Percentiles rank a stretch among this genome's conserved stretches.
Conservation (phyloP, 176 grass and related monocot genomes). For the Oryza coarctata region DNA sequence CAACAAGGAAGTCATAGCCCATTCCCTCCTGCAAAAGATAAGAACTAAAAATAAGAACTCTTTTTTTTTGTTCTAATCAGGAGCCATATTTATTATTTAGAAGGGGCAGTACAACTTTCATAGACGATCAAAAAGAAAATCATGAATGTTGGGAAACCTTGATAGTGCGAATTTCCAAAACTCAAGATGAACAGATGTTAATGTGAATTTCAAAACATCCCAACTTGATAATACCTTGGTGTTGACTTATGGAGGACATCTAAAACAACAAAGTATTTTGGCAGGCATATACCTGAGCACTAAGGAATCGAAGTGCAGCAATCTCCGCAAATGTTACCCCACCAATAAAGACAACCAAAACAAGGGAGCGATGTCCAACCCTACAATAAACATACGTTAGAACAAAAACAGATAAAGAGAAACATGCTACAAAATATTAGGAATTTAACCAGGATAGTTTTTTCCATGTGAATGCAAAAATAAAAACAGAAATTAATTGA, state of each 20-base stretch:
- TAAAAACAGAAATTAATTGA: not conserved
- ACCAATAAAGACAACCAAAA: conserved; percentile 85
- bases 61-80: not conserved
- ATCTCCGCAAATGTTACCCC: conserved; percentile 90
- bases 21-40: conserved; percentile 69
- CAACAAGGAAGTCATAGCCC: conserved; percentile 88
- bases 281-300: conserved; percentile 62
- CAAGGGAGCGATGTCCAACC: conserved; percentile 68
- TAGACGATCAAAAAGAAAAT: not conserved
- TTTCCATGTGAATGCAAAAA: not conserved
- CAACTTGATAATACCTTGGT: conserved; percentile 2
- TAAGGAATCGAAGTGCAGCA: conserved; percentile 92
- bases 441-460: not conserved
- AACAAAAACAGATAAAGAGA: not conserved
- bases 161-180: not conserved
- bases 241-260: conserved; percentile 1
- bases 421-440: not conserved
- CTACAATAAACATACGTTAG: conserved; percentile 34
- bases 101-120: not conserved
- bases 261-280: not conserved
- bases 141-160: not conserved
- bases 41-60: not conserved
- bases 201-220: conserved; percentile 6
- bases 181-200: not conserved
- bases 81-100: not conserved